phyloP scores from a whole-genome alignment of 371 early-diverging fungal species.

The Mucor circinelloides region DNA sequence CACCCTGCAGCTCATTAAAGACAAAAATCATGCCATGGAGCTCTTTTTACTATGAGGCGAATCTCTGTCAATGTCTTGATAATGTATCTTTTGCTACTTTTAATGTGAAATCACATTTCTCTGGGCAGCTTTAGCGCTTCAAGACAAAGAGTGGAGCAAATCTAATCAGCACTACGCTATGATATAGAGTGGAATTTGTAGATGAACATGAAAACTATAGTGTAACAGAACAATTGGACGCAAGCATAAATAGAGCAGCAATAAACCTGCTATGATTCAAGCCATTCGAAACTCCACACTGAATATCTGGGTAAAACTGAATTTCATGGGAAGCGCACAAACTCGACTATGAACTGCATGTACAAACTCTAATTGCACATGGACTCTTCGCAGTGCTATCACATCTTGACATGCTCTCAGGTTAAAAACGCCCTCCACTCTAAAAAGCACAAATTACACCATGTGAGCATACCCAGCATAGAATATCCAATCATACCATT shows the following conservation, averaged over 20 bases:
- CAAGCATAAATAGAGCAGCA: not conserved
- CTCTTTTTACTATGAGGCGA: too few relatives aligned
- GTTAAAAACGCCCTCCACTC: not conserved
- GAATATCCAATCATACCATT: conserved; percentile 2
- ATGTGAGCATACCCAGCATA: not conserved
- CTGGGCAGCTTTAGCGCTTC: too few relatives aligned
- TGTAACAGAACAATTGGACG: not conserved
- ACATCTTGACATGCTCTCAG: not conserved
- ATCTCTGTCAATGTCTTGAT: not conserved
- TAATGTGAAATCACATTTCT: not conserved
- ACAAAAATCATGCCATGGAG: not conserved
- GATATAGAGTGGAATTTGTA: not conserved
- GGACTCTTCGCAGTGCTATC: not conserved
- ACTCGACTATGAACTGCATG: too few relatives aligned
- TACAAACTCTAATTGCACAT: not conserved
- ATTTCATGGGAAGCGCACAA: not conserved
- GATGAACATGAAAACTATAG: not conserved
- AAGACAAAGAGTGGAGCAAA: too few relatives aligned
- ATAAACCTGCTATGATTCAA: not conserved
- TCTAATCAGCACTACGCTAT: too few relatives aligned
- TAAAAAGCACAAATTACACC: not conserved
- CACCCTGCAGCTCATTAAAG: too few relatives aligned
- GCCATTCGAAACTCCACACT: not conserved
- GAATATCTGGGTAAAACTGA: not conserved
- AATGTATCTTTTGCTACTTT: not conserved